Base-by-base conservation (phyloP, 441 rosid genomes). In the Melastoma candidum region DNA sequence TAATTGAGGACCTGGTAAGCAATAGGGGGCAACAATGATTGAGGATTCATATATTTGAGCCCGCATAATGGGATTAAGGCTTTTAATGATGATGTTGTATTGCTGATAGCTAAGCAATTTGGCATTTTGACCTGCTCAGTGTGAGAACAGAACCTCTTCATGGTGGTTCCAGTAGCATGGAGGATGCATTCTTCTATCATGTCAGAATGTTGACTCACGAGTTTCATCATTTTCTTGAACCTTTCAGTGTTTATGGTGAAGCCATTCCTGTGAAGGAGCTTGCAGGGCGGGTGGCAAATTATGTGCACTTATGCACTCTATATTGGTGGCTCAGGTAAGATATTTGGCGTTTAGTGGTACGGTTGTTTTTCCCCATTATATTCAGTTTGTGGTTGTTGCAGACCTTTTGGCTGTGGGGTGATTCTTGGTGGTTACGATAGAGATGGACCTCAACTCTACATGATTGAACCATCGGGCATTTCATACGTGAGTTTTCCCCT, bases 261-360 rank as follows among this genome's bases (percentile, higher is more conserved):
- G 69, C 87, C 48, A 79, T 93, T 68, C 96, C 97, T 49, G 83
- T 89, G 48, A 86, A 86, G 67, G 97, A 89, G 76, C 96, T 93
- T 63, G 92, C 98, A n/a, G 87, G 78, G n/a, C 95, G 96, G 24
- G 95, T 93, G 58, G 97, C 96, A 48, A 86, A 96, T 61, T 93
- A 93, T 67, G 98, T 93, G 59, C 98, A 88, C 67, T 54, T 93
- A 32, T 93, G 98, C 68, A 93, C 97, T 32, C 87, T 93, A 8
- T 93, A 89, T 64, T 93, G 98, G 98, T 93, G 98, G 98, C 95
- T 93, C 45, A 84, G 97, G 95, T 90, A 58, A 57, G 68, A 26
- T 51, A 25, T 44, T 13, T 48, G 43, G 46, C 36, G 45, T 43
- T 11, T 55, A 64, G 50, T 22, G 11, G 32, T 11, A 47, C 27